Evolutionary conservation across 2,329 filamentous ascomycete species (phyloP).

Genomic region (Aspergillus fumigatus): DNA sequence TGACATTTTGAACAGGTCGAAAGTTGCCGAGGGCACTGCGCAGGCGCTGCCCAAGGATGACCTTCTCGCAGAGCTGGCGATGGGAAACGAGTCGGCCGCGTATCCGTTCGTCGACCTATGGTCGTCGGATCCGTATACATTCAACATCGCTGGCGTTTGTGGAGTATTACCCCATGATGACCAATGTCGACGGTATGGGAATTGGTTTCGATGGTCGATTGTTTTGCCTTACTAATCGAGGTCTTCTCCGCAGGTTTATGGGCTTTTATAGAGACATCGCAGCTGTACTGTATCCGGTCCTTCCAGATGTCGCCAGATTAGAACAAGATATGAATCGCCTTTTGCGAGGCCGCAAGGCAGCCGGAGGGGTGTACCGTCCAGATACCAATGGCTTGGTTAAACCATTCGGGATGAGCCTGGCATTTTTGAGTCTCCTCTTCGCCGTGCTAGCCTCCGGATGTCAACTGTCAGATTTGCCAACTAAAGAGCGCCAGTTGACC

Average conservation of each 20-base stretch:
- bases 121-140: constrained; percentile 55
- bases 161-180: constrained; percentile 53
- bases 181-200: constrained; percentile 40
- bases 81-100: constrained; percentile 57
- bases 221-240: constrained; percentile 1
- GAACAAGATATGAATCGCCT: constrained; percentile 50
- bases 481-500: constrained; percentile 57
- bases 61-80: constrained; percentile 54
- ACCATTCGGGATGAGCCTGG: constrained; percentile 54
- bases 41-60: constrained; percentile 55
- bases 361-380: constrained; percentile 37
- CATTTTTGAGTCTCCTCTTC: constrained; percentile 58
- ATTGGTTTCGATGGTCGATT: background rate
- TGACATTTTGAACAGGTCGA: constrained; percentile 50
- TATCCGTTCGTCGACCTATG: constrained; percentile 60
- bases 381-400: constrained; percentile 46
- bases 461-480: constrained; percentile 53
- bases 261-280: constrained; percentile 52
- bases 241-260: constrained; percentile 41
- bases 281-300: constrained; percentile 54
- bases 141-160: constrained; percentile 52
- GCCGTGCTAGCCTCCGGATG: constrained; percentile 59
- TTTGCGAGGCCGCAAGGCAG: constrained; percentile 46
- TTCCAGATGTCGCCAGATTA: constrained; percentile 49
- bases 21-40: constrained; percentile 31